Evolutionary conservation across 805 yeast species (phyloP).

Genomic region (Yarrowia sp.): DNA sequence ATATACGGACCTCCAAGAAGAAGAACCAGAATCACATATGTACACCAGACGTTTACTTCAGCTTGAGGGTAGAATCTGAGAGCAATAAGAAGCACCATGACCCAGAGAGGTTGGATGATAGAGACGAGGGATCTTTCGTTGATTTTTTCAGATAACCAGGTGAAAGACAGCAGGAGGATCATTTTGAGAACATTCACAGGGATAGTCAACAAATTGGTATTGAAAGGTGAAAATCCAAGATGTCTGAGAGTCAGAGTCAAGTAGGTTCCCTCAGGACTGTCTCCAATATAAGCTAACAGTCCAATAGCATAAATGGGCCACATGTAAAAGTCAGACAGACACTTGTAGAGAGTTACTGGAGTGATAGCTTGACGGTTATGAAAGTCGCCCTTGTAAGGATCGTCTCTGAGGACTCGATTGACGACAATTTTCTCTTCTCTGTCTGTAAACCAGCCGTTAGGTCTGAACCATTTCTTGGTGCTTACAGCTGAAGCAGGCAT

Average conservation of each 20-base stretch:
- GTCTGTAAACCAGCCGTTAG: constrained; percentile 53
- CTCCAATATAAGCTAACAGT: constrained; percentile 44
- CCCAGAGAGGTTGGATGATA: constrained; percentile 29
- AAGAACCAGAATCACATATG: constrained; percentile 35
- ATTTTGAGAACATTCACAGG: constrained; percentile 30
- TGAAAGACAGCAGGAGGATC: constrained; percentile 26
- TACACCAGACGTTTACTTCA: constrained; percentile 35
- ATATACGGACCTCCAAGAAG: constrained; percentile 41
- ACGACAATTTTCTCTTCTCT: constrained; percentile 58
- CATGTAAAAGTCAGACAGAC: constrained; percentile 51
- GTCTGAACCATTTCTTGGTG: constrained; percentile 50
- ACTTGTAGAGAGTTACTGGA: constrained; percentile 42
- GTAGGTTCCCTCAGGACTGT: constrained; percentile 43
- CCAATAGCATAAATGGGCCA: constrained; percentile 57
- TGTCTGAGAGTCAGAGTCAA: constrained; percentile 49
- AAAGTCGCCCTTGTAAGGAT: constrained; percentile 64
- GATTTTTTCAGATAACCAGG: constrained; percentile 27
- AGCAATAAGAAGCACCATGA: constrained; percentile 27
- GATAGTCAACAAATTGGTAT: constrained; percentile 52
- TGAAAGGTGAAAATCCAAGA: constrained; percentile 53
- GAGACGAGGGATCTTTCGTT: constrained; percentile 29
- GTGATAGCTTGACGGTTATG: constrained; percentile 56
- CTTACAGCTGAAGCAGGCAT: constrained; percentile 58
- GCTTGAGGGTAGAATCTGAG: constrained; percentile 31
- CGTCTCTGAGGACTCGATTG: constrained; percentile 59